Evolutionary conservation across 306 rosid genomes (phyloP).

Genomic region (Malus fusca): DNA sequence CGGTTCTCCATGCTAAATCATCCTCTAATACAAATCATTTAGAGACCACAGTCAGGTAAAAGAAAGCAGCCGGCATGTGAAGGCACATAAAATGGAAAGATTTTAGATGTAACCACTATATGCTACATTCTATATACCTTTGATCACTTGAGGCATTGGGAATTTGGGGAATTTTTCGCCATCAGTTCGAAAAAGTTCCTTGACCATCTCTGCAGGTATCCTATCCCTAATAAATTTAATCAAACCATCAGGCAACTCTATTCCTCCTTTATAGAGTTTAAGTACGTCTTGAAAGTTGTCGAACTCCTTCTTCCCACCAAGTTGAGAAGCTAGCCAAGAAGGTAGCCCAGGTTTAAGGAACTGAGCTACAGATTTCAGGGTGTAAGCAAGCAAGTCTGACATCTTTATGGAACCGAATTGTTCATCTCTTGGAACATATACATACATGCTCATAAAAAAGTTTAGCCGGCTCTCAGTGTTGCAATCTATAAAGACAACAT

Average conservation of each 20-base stretch:
- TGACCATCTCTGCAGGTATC: conserved; percentile 51
- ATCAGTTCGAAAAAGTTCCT: conserved; percentile 59
- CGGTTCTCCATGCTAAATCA: conserved; percentile 71
- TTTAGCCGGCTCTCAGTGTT: conserved; percentile 47
- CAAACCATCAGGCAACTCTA: conserved; percentile 41
- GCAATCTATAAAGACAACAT: conserved; percentile 35
- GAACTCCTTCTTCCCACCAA: conserved; percentile 50
- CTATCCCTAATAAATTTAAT: conserved; percentile 36
- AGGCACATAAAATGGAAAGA: not conserved
- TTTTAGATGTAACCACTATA: not conserved
- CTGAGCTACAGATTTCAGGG: conserved; percentile 57
- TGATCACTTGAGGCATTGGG: conserved; percentile 70
- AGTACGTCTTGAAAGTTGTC: conserved; percentile 52
- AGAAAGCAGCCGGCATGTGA: not conserved
- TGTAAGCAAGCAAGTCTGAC: conserved; percentile 65
- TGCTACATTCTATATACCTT: conserved; percentile 31
- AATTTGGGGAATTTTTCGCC: conserved; percentile 51
- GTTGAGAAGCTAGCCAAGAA: conserved; percentile 38
- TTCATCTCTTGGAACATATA: conserved; percentile 87
- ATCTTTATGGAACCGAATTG: conserved; percentile 72
- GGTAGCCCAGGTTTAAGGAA: conserved; percentile 41
- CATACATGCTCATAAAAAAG: conserved; percentile 38
- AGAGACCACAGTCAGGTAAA: conserved; percentile 1
- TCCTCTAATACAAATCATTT: conserved; percentile 41
- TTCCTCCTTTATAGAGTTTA: conserved; percentile 67